A percentile compares a stretch with the other conserved stretches of the same genome.
These are phyloP conservation scores for Boletus sp. DNA, from an alignment of 768 basidiomycete genomes.

Conservation along the genomic window DNA sequence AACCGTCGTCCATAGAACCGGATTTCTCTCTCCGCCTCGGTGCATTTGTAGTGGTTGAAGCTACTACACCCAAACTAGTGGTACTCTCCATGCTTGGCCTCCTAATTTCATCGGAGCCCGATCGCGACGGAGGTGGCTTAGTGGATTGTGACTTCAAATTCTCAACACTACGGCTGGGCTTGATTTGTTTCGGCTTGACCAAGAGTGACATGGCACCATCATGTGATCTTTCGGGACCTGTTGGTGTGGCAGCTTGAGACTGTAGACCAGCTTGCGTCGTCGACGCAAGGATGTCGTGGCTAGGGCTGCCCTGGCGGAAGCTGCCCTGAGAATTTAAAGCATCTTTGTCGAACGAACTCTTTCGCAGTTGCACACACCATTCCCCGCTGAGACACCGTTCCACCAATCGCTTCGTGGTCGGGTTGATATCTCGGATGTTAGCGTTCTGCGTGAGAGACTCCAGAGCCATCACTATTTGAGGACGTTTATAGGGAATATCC, in stretches of 20 bases:
- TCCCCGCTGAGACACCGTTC: slow-evolving; percentile 85
- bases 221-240: slow-evolving; percentile 13
- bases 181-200: slow-evolving; percentile 46
- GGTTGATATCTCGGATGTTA: slow-evolving; percentile 75
- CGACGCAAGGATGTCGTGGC: slow-evolving; percentile 41
- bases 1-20: slow-evolving; percentile 27
- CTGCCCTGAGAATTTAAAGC: slow-evolving; percentile 25
- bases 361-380: slow-evolving; percentile 78
- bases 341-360: slow-evolving; percentile 31
- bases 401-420: slow-evolving; percentile 89
- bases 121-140: slow-evolving; percentile 32
- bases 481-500: slow-evolving; percentile 83
- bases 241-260: neutral
- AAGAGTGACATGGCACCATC: slow-evolving; percentile 18
- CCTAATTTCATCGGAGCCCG: slow-evolving; percentile 36
- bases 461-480: slow-evolving; percentile 81
- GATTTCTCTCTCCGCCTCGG: slow-evolving; percentile 26
- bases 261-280: slow-evolving; percentile 30
- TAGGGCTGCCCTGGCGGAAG: slow-evolving; percentile 42
- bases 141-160: slow-evolving; percentile 40
- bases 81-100: slow-evolving; percentile 41
- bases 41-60: slow-evolving; percentile 21
- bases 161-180: slow-evolving; percentile 68
- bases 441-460: slow-evolving; percentile 74
- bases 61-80: slow-evolving; percentile 29